Conservation (phyloP, 768 basidiomycete species). For the Naganishia vaughanmartiniae region DNA sequence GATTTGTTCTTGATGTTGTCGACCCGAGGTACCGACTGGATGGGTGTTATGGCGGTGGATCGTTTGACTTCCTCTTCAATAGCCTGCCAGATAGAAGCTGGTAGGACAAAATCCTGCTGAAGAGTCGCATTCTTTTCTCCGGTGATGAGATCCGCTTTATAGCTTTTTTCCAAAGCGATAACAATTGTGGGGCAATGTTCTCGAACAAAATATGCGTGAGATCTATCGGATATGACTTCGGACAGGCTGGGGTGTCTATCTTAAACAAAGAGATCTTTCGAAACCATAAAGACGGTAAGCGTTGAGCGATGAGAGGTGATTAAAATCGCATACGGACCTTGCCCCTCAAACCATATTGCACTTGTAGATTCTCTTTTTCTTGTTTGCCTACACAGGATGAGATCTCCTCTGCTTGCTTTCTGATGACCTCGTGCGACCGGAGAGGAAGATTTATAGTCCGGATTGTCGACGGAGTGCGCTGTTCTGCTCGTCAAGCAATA, state of each 20-base stretch:
- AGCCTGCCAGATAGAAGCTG: not conserved
- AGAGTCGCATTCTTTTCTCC: constrained; percentile 47
- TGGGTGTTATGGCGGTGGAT: constrained; percentile 4
- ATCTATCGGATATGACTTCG: constrained; percentile 56
- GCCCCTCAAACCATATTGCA: too few species aligned
- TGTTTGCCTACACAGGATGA: too few species aligned
- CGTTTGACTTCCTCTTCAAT: constrained; percentile 32
- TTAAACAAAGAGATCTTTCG: constrained; percentile 46
- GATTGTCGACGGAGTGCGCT: too few species aligned
- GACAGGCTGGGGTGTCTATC: constrained; percentile 52
- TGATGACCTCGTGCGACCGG: too few species aligned
- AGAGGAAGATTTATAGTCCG: too few species aligned
- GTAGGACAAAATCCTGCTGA: not conserved
- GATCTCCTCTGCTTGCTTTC: too few species aligned
- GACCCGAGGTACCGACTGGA: not conserved
- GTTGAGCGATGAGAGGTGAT: too few species aligned
- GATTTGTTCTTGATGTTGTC: not conserved
- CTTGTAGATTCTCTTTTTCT: too few species aligned
- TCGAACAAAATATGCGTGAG: constrained; percentile 59
- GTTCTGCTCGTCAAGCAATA: too few species aligned
- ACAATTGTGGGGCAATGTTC: constrained; percentile 56
- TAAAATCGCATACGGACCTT: too few species aligned
- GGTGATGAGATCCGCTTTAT: constrained; percentile 53
- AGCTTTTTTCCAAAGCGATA: constrained; percentile 56
- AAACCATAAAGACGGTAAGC: too few species aligned